Percentiles rank a stretch among this genome's conserved stretches.
Conservation (phyloP, 1,284 basidiomycete species). For the Boletus sp. region DNA sequence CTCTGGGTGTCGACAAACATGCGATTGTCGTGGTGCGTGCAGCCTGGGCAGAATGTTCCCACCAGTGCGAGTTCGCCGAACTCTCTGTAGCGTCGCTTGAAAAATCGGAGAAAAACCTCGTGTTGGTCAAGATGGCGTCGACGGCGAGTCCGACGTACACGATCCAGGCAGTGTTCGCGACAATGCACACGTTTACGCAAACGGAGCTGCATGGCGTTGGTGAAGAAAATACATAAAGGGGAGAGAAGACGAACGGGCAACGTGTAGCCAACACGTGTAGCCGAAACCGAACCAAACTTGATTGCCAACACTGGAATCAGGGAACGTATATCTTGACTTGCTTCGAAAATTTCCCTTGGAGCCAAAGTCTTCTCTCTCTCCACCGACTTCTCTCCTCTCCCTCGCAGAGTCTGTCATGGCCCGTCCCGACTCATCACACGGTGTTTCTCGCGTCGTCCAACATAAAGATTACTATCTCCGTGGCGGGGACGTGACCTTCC, state of each 20-base stretch:
- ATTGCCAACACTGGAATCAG: constrained; percentile 27
- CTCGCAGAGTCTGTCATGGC: constrained; percentile 24
- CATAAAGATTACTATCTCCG: constrained; percentile 49
- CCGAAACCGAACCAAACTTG: constrained; percentile 12
- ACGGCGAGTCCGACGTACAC: constrained; percentile 5
- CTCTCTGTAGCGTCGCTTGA: constrained; percentile 12
- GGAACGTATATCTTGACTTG: constrained; percentile 34
- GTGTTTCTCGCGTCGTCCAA: constrained; percentile 28
- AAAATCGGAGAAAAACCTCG: neutral
- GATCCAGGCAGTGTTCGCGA: constrained; percentile 5
- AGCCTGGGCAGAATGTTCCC: too few species aligned
- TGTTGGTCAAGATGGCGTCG: constrained; percentile 1
- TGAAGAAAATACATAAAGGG: constrained; percentile 22
- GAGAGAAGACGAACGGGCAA: constrained; percentile 16
- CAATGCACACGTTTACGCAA: constrained; percentile 27
- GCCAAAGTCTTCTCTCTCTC: constrained; percentile 27
- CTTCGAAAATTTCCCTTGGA: constrained; percentile 35
- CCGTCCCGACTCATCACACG: constrained; percentile 25
- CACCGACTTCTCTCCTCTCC: constrained; percentile 25
- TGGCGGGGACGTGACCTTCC: constrained; percentile 51
- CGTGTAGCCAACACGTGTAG: constrained; percentile 43
- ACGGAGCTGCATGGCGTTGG: constrained; percentile 16
- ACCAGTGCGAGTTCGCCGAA: too few species aligned
- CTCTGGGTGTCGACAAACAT: neutral
- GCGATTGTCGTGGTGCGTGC: too few species aligned